These are phyloP conservation scores for Cladophialophora psammophila DNA, from an alignment of 2,329 filamentous ascomycete genomes.

Conservation along the genomic window DNA sequence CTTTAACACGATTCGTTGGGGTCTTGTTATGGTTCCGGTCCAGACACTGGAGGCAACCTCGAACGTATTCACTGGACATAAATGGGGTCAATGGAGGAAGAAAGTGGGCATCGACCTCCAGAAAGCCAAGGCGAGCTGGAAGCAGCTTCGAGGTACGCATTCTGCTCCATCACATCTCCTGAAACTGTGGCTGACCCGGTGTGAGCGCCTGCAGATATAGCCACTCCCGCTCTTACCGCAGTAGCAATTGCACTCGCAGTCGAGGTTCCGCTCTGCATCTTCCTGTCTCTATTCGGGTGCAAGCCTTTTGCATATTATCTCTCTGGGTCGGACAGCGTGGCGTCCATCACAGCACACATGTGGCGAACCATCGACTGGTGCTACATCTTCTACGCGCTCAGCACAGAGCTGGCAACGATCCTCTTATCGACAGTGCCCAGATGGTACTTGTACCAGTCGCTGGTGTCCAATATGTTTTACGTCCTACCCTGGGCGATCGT, in stretches of 20 bases:
- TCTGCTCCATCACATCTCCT: not conserved
- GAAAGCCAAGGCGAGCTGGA: slow-evolving; percentile 44
- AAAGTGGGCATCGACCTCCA: slow-evolving; percentile 43
- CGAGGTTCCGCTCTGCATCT: slow-evolving; percentile 69
- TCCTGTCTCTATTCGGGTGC: slow-evolving; percentile 67
- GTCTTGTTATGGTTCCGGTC: slow-evolving; percentile 76
- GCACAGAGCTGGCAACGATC: slow-evolving; percentile 70
- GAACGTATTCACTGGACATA: slow-evolving; percentile 70
- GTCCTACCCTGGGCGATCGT: slow-evolving; percentile 75
- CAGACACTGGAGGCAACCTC: slow-evolving; percentile 71
- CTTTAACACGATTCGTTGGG: slow-evolving; percentile 78
- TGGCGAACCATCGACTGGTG: slow-evolving; percentile 71
- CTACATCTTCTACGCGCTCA: slow-evolving; percentile 73
- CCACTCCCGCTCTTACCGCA: slow-evolving; percentile 62
- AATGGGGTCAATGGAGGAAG: slow-evolving; percentile 64
- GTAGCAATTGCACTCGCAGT: slow-evolving; percentile 61
- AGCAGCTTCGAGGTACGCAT: slow-evolving; percentile 42
- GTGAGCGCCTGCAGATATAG: slow-evolving; percentile 49
- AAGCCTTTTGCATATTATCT: slow-evolving; percentile 69
- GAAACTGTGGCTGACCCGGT: slow-evolving; percentile 6
- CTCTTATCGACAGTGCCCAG: slow-evolving; percentile 68
- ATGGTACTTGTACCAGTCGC: slow-evolving; percentile 73
- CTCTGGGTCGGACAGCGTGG: slow-evolving; percentile 63
- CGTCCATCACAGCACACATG: slow-evolving; percentile 70
- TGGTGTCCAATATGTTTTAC: slow-evolving; percentile 71